Percentiles rank a stretch among this genome's conserved stretches.
phyloP scores from a whole-genome alignment of 371 early-diverging fungal species.

The Polyrhizophydium stewartii region DNA sequence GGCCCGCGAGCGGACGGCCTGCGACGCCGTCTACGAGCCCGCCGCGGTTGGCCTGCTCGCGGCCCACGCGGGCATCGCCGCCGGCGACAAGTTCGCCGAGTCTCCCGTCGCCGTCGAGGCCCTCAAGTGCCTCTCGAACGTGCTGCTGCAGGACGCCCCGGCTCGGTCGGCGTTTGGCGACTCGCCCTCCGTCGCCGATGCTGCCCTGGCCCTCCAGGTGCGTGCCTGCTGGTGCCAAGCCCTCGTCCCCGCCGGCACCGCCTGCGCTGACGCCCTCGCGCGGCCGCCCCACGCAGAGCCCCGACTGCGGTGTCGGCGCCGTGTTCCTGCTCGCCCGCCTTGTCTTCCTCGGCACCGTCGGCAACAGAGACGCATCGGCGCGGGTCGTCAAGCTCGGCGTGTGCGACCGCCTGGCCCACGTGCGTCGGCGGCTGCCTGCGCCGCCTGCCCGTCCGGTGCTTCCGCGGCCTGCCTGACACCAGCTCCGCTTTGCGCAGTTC shows the following conservation, averaged over 20 bases:
- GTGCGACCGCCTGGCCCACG: background rate
- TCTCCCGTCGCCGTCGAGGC: slow-evolving; percentile 17
- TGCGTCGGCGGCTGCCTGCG: background rate
- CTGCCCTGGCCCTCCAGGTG: slow-evolving; percentile 12
- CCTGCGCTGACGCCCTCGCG: too few species aligned
- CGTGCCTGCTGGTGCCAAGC: background rate
- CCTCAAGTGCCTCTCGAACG: slow-evolving; percentile 30
- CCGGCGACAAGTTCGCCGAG: background rate
- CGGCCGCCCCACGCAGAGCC: background rate
- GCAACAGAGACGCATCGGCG: slow-evolving; percentile 2
- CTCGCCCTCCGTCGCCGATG: slow-evolving; percentile 8
- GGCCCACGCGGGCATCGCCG: slow-evolving; percentile 6
- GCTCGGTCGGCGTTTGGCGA: slow-evolving; percentile 10
- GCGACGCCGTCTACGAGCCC: slow-evolving; percentile 17
- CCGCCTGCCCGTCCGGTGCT: background rate
- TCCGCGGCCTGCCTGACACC: too few species aligned
- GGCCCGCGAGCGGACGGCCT: slow-evolving; percentile 18
- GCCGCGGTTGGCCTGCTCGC: slow-evolving; percentile 8
- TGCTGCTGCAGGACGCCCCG: slow-evolving; percentile 14
- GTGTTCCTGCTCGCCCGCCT: slow-evolving; percentile 19
- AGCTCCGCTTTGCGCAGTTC: too few species aligned
- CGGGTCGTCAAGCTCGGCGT: background rate
- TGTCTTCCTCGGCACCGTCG: slow-evolving; percentile 29
- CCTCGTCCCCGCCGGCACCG: too few species aligned
- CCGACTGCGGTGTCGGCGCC: slow-evolving; percentile 9